phyloP scores from a whole-genome alignment of 2,329 filamentous ascomycete genomes.

The Chaetomium sp. region DNA sequence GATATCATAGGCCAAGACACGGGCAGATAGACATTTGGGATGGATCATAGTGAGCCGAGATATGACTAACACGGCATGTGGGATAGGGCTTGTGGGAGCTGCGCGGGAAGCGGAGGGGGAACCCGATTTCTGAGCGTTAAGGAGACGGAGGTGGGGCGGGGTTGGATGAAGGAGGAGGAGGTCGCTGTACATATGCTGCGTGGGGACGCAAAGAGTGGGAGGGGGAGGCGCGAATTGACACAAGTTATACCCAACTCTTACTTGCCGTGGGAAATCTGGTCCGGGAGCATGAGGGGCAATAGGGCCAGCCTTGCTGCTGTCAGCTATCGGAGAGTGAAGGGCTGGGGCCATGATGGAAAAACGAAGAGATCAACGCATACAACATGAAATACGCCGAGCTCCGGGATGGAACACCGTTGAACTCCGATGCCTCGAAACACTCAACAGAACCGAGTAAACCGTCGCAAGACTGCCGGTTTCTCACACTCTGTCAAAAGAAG shows the following conservation, averaged over 20 bases:
- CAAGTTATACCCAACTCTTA: neutral
- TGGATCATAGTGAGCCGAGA: conserved; percentile 3
- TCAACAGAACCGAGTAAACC: no score
- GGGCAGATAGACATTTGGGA: neutral
- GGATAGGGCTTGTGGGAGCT: conserved; percentile 76
- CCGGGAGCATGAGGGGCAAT: no score
- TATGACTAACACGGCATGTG: neutral
- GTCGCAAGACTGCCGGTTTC: no score
- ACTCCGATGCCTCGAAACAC: no score
- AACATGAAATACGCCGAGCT: no score
- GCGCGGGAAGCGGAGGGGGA: conserved; percentile 81
- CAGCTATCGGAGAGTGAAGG: no score
- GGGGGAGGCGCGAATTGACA: neutral
- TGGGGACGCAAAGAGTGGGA: neutral
- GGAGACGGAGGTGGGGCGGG: conserved; percentile 4
- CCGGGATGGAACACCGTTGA: no score
- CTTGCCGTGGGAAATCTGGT: neutral
- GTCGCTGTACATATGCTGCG: conserved; percentile 38
- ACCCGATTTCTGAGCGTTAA: conserved; percentile 75
- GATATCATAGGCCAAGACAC: neutral
- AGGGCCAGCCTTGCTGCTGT: no score
- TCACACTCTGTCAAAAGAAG: no score
- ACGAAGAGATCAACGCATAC: no score
- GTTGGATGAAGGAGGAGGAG: conserved; percentile 1
- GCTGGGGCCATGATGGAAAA: no score